A percentile compares a stretch with the other conserved stretches of the same genome.
These are phyloP conservation scores for Penicillium sp. DNA, from an alignment of 2,329 filamentous ascomycete species.

Conservation along the genomic window DNA sequence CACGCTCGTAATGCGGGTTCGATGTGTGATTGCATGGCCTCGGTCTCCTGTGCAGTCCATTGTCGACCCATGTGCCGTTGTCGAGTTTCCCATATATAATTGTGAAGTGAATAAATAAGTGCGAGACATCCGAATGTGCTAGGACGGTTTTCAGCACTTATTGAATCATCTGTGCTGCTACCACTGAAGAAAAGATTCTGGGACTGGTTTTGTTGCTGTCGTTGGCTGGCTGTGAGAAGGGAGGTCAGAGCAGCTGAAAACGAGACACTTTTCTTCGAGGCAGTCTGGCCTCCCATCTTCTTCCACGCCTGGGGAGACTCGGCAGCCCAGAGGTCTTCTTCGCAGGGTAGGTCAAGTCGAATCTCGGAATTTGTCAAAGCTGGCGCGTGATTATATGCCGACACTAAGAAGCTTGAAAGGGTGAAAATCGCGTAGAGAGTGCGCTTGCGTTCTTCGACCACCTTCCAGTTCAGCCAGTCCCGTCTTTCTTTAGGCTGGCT, in stretches of 20 bases:
- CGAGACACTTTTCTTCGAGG: slow-evolving; percentile 69
- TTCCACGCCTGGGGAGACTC: slow-evolving; percentile 81
- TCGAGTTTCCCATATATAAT: slow-evolving; percentile 97
- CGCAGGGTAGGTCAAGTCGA: slow-evolving; percentile 81
- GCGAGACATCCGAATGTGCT: slow-evolving; percentile 92
- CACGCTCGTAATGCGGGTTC: slow-evolving; percentile 91
- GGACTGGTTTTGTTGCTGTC: slow-evolving; percentile 49
- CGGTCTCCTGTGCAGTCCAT: slow-evolving; percentile 90
- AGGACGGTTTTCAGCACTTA: slow-evolving; percentile 67
- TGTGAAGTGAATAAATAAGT: slow-evolving; percentile 91
- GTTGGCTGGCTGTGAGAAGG: slow-evolving; percentile 74
- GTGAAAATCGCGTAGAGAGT: slow-evolving; percentile 90
- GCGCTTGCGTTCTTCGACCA: slow-evolving; percentile 84
- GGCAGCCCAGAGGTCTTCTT: slow-evolving; percentile 86
- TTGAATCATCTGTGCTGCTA: slow-evolving; percentile 49
- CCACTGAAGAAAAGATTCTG: slow-evolving; percentile 48
- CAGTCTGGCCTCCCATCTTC: slow-evolving; percentile 70
- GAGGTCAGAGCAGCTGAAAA: slow-evolving; percentile 82
- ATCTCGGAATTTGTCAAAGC: slow-evolving; percentile 94
- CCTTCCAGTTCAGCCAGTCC: slow-evolving; percentile 89
- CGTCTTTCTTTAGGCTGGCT: slow-evolving; percentile 37
- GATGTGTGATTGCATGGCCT: slow-evolving; percentile 94
- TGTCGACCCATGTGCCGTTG: slow-evolving; percentile 84
- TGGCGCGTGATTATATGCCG: slow-evolving; percentile 89
- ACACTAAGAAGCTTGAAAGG: slow-evolving; percentile 85